Evolutionary conservation across 345 rosid species (phyloP).

Genomic region (Aquilaria sinensis): DNA sequence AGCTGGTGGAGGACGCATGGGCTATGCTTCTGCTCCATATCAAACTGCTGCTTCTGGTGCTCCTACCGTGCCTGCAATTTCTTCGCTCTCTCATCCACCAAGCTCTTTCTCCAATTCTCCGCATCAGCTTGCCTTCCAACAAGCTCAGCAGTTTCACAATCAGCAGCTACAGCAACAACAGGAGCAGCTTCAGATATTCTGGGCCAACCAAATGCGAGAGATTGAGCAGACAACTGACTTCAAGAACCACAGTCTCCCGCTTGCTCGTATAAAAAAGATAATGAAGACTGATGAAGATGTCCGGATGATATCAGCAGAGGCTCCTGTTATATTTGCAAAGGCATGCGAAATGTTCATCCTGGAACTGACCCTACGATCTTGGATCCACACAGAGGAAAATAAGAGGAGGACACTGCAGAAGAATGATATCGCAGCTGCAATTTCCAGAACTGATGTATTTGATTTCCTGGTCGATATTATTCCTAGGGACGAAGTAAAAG

Average conservation of each 20-base stretch:
- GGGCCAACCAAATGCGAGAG: constrained; percentile 53
- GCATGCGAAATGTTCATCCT: constrained; percentile 55
- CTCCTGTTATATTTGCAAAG: constrained; percentile 56
- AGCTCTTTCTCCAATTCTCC: constrained; percentile 23
- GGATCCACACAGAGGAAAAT: constrained; percentile 60
- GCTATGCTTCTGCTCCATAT: constrained; percentile 40
- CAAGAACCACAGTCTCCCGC: constrained; percentile 51
- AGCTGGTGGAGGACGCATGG: constrained; percentile 37
- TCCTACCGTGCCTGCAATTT: constrained; percentile 26
- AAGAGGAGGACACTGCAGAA: constrained; percentile 55
- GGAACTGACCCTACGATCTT: constrained; percentile 51
- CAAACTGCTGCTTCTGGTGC: constrained; percentile 47
- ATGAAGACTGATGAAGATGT: constrained; percentile 66
- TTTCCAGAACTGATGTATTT: constrained; percentile 47
- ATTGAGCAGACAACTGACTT: constrained; percentile 44
- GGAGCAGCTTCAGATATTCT: constrained; percentile 50
- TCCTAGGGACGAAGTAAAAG: constrained; percentile 49
- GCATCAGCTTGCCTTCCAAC: constrained; percentile 39
- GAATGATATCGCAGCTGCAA: constrained; percentile 55
- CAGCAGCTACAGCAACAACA: constrained; percentile 46
- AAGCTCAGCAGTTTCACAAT: constrained; percentile 46
- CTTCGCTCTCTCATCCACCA: constrained; percentile 27
- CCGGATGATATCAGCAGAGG: constrained; percentile 54
- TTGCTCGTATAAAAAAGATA: constrained; percentile 56
- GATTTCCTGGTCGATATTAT: constrained; percentile 54